Evolutionary conservation across 148 eudicot species (phyloP).

Genomic region (Camellia lanceoleosa): DNA sequence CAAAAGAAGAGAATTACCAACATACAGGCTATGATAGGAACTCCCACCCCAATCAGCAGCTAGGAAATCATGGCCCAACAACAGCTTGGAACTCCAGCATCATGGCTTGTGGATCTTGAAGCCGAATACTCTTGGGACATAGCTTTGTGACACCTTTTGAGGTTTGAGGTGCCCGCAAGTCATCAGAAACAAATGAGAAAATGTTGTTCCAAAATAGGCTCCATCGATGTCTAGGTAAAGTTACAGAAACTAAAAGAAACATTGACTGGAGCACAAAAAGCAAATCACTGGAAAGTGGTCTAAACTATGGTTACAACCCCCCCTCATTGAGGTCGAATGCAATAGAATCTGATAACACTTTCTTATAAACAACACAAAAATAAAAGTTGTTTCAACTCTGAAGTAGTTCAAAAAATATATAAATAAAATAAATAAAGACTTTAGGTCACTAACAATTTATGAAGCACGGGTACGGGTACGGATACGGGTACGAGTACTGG

Average conservation of each 20-base stretch:
- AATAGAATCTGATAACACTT: no score
- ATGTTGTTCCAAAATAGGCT: conserved; percentile 67
- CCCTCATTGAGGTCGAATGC: background rate
- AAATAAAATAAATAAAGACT: no score
- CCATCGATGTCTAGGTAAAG: conserved; percentile 56
- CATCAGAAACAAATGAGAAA: conserved; percentile 67
- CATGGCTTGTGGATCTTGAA: conserved; percentile 72
- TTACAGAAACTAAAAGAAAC: conserved; percentile 24
- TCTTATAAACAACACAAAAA: background rate
- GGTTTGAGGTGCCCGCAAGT: conserved; percentile 69
- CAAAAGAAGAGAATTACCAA: conserved; percentile 1
- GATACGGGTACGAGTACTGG: no score
- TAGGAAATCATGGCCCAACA: background rate
- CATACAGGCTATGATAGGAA: background rate
- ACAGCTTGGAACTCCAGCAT: conserved; percentile 14
- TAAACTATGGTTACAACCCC: background rate
- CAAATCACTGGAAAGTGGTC: background rate
- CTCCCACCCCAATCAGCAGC: background rate
- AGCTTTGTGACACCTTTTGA: conserved; percentile 52
- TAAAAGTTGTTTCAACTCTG: background rate
- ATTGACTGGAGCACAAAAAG: background rate
- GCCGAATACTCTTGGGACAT: conserved; percentile 63
- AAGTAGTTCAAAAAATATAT: background rate
- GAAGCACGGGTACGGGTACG: no score
- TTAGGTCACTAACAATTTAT: no score